Percentiles rank a stretch among this genome's conserved stretches.
Conservation (phyloP, 192 early-diverging fungal genomes). For the Coemansia sp. region DNA sequence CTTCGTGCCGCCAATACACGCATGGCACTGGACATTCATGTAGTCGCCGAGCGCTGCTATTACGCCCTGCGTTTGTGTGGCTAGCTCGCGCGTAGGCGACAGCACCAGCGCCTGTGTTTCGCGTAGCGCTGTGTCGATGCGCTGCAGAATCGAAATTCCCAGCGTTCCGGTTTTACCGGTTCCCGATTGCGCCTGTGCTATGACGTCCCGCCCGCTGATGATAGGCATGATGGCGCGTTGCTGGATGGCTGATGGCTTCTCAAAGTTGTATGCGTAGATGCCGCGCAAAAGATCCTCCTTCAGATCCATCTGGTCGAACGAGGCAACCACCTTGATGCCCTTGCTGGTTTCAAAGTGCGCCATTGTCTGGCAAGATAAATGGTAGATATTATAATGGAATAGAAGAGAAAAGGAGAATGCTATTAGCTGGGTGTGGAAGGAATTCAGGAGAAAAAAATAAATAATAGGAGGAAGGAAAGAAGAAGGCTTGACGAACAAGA, state of each 20-base stretch:
- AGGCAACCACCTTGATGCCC: conserved; percentile 78
- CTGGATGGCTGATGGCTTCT: conserved; percentile 97
- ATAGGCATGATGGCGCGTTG: conserved; percentile 95
- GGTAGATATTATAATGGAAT: background rate
- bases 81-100: conserved; percentile 95
- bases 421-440: too few species aligned
- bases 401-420: background rate
- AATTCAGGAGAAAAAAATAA: background rate
- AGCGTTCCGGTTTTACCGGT: conserved; percentile 99
- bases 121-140: conserved; percentile 81
- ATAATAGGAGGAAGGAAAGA: conserved; percentile 3
- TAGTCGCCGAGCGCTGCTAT: conserved; percentile 92
- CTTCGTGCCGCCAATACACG: conserved; percentile 92
- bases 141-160: conserved; percentile 90
- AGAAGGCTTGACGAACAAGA: background rate
- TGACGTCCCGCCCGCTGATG: conserved; percentile 86
- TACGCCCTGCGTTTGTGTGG: conserved; percentile 92
- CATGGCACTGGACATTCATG: conserved; percentile 96
- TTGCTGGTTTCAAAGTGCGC: conserved; percentile 71
- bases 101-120: conserved; percentile 94
- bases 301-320: conserved; percentile 95
- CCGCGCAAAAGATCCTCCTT: conserved; percentile 96
- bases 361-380: background rate
- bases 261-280: conserved; percentile 98
- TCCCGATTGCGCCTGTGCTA: conserved; percentile 97